These are phyloP conservation scores for Delonix regia DNA, from an alignment of 306 rosid species.

Conservation along the genomic window DNA sequence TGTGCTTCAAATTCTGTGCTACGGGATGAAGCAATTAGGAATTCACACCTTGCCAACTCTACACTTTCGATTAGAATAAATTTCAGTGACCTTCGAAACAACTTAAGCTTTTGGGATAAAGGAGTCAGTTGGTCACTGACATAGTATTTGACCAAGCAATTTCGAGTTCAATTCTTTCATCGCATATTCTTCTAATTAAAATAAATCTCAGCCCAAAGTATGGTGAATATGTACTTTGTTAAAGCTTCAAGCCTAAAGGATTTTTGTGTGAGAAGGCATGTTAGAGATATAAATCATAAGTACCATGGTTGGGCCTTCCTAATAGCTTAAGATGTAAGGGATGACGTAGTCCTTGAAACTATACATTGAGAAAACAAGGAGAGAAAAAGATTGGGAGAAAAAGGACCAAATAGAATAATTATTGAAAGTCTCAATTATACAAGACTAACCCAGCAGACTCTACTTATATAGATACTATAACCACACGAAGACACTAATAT, in stretches of 20 bases:
- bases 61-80: too few species aligned
- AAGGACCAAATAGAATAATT: not conserved
- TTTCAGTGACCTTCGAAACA: not conserved
- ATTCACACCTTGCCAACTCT: too few species aligned
- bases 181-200: not conserved
- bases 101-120: not conserved
- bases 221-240: not conserved
- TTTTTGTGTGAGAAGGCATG: not conserved
- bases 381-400: not conserved
- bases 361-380: not conserved
- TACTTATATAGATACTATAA: too few species aligned
- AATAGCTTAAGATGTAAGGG: not conserved
- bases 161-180: not conserved
- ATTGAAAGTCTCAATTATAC: not conserved
- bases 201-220: not conserved
- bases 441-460: not conserved
- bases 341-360: not conserved
- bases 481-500: not conserved
- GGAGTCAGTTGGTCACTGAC: not conserved
- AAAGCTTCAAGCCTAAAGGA: not conserved
- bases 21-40: too few species aligned
- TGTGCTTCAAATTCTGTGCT: not conserved
- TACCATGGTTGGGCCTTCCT: too few species aligned
- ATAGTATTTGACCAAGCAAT: constrained; percentile 3
- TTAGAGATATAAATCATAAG: not conserved